Evolutionary conservation across 345 rosid species (phyloP), one percentile per base, ranked within the genome.

Genomic region (Eucalyptus guilfoylei): DNA sequence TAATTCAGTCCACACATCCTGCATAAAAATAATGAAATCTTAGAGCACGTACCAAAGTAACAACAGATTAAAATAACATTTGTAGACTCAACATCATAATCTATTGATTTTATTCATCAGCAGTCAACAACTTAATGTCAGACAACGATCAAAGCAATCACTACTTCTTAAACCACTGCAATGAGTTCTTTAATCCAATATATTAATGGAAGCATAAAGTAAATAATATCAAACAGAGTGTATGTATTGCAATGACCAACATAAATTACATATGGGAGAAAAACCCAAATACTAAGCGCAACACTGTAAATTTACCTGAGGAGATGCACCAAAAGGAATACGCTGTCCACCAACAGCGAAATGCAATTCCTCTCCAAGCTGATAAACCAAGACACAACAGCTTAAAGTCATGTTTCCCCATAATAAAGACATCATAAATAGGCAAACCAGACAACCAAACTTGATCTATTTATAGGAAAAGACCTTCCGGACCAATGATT

Each of bases 1-100:
- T 92, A 98, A 88, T 89, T 98, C 99, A 89, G 97, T 96, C 99
- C 99, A 98, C 80, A 98, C 94, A 94, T 98, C 99, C 99, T 98
- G 94, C 93, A 93, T 30, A 24, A 45, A 86, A 69, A 37, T 19
- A 8, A 76, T 37, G 83, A 76, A 76, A 76, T 76, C 45, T 76
- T 76, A 76, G 83, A 76, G 28, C 83, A 21, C 83, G 2, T 76
- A 37, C 83, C 45, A 76, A 24, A 21, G 14, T 21, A 76, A 37
- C 23, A 76, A 37, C 83, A 37, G 13, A 37, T 37, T 21, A 76
- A 17, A 37, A 76, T 11, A 37, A 76, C 12, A 76, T 37, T 37
- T 7, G 28, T 37, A 37, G 83, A 37, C 83, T 40, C 83, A 37
- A 21, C 83, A 76, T 16, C 45, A 37, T 11, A 37, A 37, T 21